Evolutionary conservation across 805 yeast genomes (phyloP).

Genomic region (Metschnikowia colocasiae): DNA sequence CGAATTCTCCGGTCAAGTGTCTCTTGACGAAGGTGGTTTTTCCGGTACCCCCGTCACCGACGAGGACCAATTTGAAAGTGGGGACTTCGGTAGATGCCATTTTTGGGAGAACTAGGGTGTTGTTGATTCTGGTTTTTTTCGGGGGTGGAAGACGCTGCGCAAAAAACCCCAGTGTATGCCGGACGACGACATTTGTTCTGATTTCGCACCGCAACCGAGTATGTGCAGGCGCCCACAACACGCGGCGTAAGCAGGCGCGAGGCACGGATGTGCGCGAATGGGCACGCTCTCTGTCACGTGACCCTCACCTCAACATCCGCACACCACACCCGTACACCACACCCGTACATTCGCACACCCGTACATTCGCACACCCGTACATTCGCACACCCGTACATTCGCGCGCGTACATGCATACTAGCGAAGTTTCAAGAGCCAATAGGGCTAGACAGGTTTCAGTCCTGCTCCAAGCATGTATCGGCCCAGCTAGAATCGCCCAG

Average conservation of each 20-base stretch:
- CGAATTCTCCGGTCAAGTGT: constrained; percentile 99
- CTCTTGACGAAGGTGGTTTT: constrained; percentile 99
- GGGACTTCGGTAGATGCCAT: constrained; percentile 80
- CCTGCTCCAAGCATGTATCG: too few species aligned
- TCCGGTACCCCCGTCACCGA: constrained; percentile 99
- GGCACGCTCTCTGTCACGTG: too few species aligned
- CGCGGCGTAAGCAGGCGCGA: background rate
- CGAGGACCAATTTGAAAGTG: constrained; percentile 95
- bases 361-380: too few species aligned
- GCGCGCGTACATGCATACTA: too few species aligned
- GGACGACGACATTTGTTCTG: background rate
- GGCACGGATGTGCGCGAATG: too few species aligned
- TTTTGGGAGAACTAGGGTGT: constrained; percentile 1
- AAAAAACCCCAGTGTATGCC: background rate
- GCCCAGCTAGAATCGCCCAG: too few species aligned
- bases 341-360: too few species aligned
- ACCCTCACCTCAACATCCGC: too few species aligned
- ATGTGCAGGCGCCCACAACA: background rate
- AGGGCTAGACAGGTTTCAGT: too few species aligned
- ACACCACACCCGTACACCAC: too few species aligned
- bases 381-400: too few species aligned
- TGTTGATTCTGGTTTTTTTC: constrained; percentile 2
- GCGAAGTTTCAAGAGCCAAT: too few species aligned
- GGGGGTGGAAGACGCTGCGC: constrained; percentile 8
- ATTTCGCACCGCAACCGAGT: background rate